Percentiles rank a stretch among this genome's conserved stretches.
These are phyloP conservation scores for Thamnidium elegans DNA, from an alignment of 192 early-diverging fungal species.

Conservation along the genomic window DNA sequence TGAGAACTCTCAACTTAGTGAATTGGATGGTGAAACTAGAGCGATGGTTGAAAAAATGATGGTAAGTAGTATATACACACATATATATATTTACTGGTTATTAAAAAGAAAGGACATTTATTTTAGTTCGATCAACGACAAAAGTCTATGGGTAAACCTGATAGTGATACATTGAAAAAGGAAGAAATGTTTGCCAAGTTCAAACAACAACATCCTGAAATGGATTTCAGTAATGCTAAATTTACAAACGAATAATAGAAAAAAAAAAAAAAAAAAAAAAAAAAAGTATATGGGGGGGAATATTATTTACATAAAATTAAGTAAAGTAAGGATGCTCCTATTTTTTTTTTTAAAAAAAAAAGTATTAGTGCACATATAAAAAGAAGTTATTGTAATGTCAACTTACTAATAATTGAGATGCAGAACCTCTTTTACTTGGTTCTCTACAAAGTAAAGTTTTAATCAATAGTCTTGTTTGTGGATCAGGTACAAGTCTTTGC, in stretches of 20 bases:
- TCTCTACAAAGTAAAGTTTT: conserved; percentile 39
- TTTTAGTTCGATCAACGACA: conserved; percentile 85
- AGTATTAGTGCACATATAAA: too few relatives aligned
- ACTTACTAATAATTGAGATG: conserved; percentile 41
- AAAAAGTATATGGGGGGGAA: not conserved
- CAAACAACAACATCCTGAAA: conserved; percentile 60
- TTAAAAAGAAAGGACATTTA: conserved; percentile 4
- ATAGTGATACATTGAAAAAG: conserved; percentile 79
- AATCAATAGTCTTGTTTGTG: conserved; percentile 38
- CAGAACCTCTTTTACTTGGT: conserved; percentile 38
- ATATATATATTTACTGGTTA: not conserved
- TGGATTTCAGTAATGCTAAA: conserved; percentile 54
- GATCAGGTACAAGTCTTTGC: conserved; percentile 35
- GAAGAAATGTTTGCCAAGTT: conserved; percentile 76
- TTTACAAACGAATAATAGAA: conserved; percentile 7
- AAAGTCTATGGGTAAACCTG: conserved; percentile 72
- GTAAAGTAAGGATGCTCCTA: not conserved
- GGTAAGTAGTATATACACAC: conserved; percentile 44
- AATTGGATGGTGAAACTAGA: conserved; percentile 87
- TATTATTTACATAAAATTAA: not conserved
- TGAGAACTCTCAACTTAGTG: conserved; percentile 83
- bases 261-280: conserved; percentile 1
- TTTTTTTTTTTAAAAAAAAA: not conserved
- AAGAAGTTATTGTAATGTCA: not conserved
- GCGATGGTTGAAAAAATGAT: conserved; percentile 97